These are phyloP conservation scores for Tuber calosporum DNA, from an alignment of 495 filamentous ascomycete species.

Conservation along the genomic window DNA sequence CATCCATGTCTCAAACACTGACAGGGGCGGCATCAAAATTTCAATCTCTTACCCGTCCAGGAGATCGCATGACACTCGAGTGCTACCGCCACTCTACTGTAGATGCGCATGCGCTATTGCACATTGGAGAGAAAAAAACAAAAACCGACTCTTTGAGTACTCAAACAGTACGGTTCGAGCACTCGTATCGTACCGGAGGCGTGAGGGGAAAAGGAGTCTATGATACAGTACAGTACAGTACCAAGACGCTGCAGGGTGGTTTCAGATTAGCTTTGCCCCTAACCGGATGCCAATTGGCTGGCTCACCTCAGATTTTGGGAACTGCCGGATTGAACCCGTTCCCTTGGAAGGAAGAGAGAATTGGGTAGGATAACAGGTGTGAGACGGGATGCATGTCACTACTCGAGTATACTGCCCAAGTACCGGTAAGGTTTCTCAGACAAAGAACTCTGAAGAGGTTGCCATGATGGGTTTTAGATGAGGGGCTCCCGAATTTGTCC, in stretches of 20 bases:
- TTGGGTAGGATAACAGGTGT: not conserved
- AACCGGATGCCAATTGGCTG: not conserved
- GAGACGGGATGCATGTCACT: not conserved
- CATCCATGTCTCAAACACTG: too few relatives aligned
- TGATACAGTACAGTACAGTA: too few relatives aligned
- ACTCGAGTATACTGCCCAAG: too few relatives aligned
- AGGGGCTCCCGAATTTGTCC: not conserved
- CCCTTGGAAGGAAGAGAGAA: not conserved
- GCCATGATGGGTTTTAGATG: not conserved
- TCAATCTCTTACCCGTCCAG: too few relatives aligned
- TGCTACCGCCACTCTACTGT: too few relatives aligned
- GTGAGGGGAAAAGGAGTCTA: not conserved
- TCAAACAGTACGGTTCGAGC: too few relatives aligned
- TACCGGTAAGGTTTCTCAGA: not conserved
- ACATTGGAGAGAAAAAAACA: not conserved
- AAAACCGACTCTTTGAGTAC: not conserved
- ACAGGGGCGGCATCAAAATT: too few relatives aligned
- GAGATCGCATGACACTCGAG: too few relatives aligned
- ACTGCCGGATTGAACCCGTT: not conserved
- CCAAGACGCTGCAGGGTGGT: not conserved
- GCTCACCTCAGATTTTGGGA: not conserved
- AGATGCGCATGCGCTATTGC: not conserved
- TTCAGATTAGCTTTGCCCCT: slow-evolving; percentile 2
- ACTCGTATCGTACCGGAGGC: too few relatives aligned
- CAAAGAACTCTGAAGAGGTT: not conserved